These are phyloP conservation scores for Hanseniaspora lindneri DNA, from an alignment of 805 yeast species.

Conservation along the genomic window DNA sequence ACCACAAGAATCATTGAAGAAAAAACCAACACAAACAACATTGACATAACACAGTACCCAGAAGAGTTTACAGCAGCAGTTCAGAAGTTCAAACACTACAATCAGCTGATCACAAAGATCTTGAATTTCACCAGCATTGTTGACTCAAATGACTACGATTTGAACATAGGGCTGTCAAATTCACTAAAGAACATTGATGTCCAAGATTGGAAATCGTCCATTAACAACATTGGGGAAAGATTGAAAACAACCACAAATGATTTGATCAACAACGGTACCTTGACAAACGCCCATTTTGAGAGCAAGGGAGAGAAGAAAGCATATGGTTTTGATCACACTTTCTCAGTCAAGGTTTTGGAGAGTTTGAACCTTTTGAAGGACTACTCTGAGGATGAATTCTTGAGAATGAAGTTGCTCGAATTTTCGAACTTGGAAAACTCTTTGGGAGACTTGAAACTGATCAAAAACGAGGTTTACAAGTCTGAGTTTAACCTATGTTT, in stretches of 20 bases:
- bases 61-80: conserved; percentile 59
- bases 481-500: conserved; percentile 58
- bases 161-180: conserved; percentile 3
- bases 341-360: conserved; percentile 9
- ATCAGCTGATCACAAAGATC: conserved; percentile 22
- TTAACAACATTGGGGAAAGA: conserved; percentile 4
- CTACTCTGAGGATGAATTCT: conserved; percentile 35
- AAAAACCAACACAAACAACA: conserved; percentile 59
- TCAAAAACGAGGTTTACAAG: conserved; percentile 65
- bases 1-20: conserved; percentile 72
- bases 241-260: conserved; percentile 12
- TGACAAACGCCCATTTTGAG: conserved; percentile 13
- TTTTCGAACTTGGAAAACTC: conserved; percentile 60
- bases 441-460: conserved; percentile 70
- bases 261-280: conserved; percentile 12
- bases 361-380: conserved; percentile 15
- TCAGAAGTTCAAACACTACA: conserved; percentile 29
- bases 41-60: conserved; percentile 71
- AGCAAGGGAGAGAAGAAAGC: not conserved
- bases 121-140: conserved; percentile 8
- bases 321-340: conserved; percentile 13
- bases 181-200: conserved; percentile 9
- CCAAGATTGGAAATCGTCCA: conserved; percentile 11
- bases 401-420: conserved; percentile 52
- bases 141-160: conserved; percentile 12